These are phyloP conservation scores for Nicotiana undulata DNA, from an alignment of 257 asterid genomes.

Conservation along the genomic window DNA sequence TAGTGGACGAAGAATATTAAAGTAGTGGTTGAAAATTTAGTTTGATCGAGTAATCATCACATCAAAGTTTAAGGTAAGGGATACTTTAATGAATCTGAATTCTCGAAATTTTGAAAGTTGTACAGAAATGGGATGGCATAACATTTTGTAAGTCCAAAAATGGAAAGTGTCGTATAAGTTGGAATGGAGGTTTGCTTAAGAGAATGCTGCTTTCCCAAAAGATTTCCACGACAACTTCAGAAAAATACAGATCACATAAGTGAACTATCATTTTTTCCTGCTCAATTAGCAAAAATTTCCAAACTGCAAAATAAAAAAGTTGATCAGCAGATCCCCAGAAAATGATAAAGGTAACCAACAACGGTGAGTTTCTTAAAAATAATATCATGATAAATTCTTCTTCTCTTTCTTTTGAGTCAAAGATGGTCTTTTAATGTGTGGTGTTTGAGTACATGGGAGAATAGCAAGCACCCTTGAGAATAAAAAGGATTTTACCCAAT, in stretches of 20 bases:
- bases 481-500: neutral
- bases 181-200: neutral
- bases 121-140: neutral
- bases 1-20: neutral
- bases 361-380: neutral
- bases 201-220: constrained; percentile 2
- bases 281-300: neutral
- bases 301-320: neutral
- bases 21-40: neutral
- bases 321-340: neutral
- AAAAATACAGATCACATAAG: neutral
- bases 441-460: neutral
- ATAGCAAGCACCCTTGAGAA: neutral
- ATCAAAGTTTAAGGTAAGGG: neutral
- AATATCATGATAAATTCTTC: neutral
- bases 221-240: neutral
- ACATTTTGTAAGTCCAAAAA: neutral
- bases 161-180: neutral
- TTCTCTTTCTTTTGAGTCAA: neutral
- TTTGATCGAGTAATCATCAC: neutral
- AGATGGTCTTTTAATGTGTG: neutral
- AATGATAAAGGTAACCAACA: constrained; percentile 1
- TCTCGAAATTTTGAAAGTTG: neutral
- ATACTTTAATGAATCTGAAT: constrained; percentile 3
- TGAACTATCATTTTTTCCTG: neutral